Evolutionary conservation across 2,329 filamentous ascomycete genomes (phyloP).

Genomic region (Sporothrix brunneoviolacea): DNA sequence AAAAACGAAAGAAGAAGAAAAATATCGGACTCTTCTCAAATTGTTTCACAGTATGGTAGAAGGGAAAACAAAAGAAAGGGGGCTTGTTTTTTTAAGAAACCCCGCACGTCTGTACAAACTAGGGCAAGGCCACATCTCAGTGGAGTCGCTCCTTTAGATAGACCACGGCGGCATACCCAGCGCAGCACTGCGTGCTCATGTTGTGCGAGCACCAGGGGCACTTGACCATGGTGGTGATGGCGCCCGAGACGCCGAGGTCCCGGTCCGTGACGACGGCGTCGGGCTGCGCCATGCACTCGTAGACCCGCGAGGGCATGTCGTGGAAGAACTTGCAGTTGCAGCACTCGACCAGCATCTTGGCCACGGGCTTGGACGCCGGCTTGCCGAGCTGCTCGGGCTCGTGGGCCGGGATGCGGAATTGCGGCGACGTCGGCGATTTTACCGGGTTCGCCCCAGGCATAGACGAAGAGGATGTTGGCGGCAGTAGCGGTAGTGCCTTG

Average conservation of each 20-base stretch:
- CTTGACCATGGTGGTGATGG: conserved; percentile 54
- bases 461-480: neutral
- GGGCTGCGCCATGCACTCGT: conserved; percentile 57
- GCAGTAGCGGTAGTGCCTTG: too few species aligned
- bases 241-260: conserved; percentile 45
- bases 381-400: conserved; percentile 6
- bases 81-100: too few species aligned
- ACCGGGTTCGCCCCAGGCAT: neutral
- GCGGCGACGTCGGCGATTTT: conserved; percentile 5
- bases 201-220: conserved; percentile 68
- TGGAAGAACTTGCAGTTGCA: conserved; percentile 59
- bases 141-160: conserved; percentile 59
- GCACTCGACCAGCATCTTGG: conserved; percentile 60
- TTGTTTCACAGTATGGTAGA: too few species aligned
- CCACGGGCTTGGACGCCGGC: conserved; percentile 27
- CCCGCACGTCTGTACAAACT: too few species aligned
- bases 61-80: neutral
- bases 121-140: conserved; percentile 11
- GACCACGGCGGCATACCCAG: conserved; percentile 61
- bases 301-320: conserved; percentile 58
- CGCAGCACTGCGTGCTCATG: conserved; percentile 63
- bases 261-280: conserved; percentile 47
- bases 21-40: too few species aligned
- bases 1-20: neutral
- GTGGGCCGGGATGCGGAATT: conserved; percentile 13